Base-by-base conservation (phyloP, 2,329 filamentous ascomycete genomes). In the Plenodomus biglobosus region DNA sequence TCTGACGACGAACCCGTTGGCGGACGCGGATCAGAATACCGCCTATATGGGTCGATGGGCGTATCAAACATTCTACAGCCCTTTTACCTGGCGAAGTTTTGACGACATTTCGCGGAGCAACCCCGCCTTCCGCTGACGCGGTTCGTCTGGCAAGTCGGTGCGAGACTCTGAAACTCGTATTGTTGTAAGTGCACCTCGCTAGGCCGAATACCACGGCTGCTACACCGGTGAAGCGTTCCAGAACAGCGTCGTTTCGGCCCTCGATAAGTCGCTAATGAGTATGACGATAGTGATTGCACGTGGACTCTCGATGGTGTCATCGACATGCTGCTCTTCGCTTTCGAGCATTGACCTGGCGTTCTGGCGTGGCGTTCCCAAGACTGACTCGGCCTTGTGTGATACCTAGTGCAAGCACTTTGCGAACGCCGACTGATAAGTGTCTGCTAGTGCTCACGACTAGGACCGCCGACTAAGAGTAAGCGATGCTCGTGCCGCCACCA, bases 11-110 rank as follows among this genome's bases (percentile, higher is more conserved):
- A 48, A 32, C 15, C 32, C 40, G 43, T 17, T 42, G 41, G 42
- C 48, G 44, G 50, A 48, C 30, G 48, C 61, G 61, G 61, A 50
- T 20, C 16, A 40, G 35, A 32, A 42, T 50, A 53, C 50, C 53
- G 52, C 55, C 47, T 46, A 55, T 32, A 27, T 42, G 39, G 38
- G 42, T 32, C 18, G 43, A 24, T 19, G 22, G 5, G 24, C 17
- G 20, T 32, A 15, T 32, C 27, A 32, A 32, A 11, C 15, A 32
- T 15, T 11, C 3, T 8, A 3, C 27, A 11, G 15, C 3, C 11
- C 8, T 15, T 15, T 15, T 15, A 32, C 27, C 27, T 32, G 7
- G 27, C 15, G 13, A 10, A 10, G 13, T 8, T 11, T 32, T 32
- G 27, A 32, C 27, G 27, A 32, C 3, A 11, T 3, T 8, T 11